phyloP scores from a whole-genome alignment of 1,284 basidiomycete genomes.

The Rhizoctonia solani region DNA sequence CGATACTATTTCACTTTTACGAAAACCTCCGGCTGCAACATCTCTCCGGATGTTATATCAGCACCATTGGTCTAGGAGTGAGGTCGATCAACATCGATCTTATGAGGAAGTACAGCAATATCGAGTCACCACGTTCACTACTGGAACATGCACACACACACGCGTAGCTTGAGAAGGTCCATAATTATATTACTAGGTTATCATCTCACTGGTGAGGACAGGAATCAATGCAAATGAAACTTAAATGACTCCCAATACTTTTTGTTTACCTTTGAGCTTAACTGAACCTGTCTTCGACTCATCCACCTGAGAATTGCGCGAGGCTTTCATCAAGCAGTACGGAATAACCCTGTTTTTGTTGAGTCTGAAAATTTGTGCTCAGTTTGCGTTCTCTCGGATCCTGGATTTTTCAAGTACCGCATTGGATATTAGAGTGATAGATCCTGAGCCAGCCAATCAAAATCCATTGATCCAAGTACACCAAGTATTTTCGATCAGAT shows the following conservation, averaged over 20 bases:
- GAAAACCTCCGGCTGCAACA: conserved; percentile 23
- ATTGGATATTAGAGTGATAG: neutral
- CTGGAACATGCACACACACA: conserved; percentile 14
- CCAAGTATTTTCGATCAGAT: conserved; percentile 11
- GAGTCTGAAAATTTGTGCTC: conserved; percentile 33
- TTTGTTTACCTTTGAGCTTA: neutral
- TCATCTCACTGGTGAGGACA: conserved; percentile 7
- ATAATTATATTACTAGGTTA: conserved; percentile 31
- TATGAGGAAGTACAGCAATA: conserved; percentile 24
- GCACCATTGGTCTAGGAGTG: conserved; percentile 5
- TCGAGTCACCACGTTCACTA: conserved; percentile 34
- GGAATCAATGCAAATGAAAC: conserved; percentile 21
- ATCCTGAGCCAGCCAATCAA: neutral
- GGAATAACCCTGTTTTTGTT: neutral
- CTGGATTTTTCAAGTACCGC: conserved; percentile 27
- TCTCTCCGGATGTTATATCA: conserved; percentile 30
- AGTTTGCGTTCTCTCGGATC: neutral
- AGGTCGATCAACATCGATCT: conserved; percentile 34
- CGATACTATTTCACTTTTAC: conserved; percentile 27
- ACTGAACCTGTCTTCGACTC: conserved; percentile 3
- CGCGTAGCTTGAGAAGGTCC: conserved; percentile 12
- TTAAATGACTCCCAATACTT: neutral
- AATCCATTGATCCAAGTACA: too few species aligned
- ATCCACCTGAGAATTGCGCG: neutral
- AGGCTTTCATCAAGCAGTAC: neutral